phyloP scores from a whole-genome alignment of 345 rosid genomes.

The Alliaria petiolata region DNA sequence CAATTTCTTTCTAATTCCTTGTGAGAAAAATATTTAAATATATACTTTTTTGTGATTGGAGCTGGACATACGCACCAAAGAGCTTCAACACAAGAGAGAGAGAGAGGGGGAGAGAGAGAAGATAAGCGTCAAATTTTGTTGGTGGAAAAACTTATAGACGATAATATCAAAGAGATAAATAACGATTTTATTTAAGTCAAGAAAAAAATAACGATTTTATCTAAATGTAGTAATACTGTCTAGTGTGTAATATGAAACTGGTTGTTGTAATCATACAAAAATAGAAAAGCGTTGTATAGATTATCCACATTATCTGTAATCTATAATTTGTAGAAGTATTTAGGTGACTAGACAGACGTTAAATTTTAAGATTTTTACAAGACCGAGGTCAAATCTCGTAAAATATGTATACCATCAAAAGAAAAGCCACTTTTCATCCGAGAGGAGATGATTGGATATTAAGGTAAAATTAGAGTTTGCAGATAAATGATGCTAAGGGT shows the following conservation, averaged over 20 bases:
- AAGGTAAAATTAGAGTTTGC: too few relatives aligned
- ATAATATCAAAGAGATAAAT: background rate
- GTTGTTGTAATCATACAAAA: background rate
- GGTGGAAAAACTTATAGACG: background rate
- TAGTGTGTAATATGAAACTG: background rate
- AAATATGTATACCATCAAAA: too few relatives aligned
- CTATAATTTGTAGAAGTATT: background rate
- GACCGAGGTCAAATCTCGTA: too few relatives aligned
- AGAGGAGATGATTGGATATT: too few relatives aligned
- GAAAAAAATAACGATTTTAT: background rate
- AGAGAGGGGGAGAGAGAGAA: too few relatives aligned
- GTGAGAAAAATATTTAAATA: background rate
- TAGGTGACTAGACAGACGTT: too few relatives aligned
- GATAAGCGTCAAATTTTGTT: slow-evolving; percentile 8
- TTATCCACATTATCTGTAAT: background rate
- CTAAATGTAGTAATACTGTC: too few relatives aligned
- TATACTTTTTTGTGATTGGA: background rate
- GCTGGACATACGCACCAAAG: slow-evolving; percentile 16
- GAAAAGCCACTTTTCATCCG: too few relatives aligned
- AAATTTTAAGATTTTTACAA: too few relatives aligned
- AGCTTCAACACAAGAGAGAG: background rate
- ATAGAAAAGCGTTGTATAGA: background rate
- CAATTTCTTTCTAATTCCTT: background rate
- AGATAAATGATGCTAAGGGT: too few relatives aligned
- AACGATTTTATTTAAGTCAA: background rate